phyloP scores from a whole-genome alignment of 345 rosid genomes.

The Corchorus olitorius region DNA sequence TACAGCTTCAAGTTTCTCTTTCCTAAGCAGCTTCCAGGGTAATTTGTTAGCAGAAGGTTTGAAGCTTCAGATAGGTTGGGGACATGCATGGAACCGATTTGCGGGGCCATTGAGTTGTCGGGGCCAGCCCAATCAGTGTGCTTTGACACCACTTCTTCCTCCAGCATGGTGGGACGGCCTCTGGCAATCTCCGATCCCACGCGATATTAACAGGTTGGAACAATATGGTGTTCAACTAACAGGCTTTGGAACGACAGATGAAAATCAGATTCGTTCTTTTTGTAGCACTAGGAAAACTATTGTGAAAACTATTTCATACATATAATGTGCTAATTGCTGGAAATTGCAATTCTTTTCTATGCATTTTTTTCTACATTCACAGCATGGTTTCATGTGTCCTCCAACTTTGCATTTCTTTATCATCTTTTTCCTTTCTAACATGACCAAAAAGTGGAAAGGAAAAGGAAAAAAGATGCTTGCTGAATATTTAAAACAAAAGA shows the following conservation, averaged over 20 bases:
- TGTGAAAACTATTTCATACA: slow-evolving; percentile 48
- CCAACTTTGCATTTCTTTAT: neutral
- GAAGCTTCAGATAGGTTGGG: slow-evolving; percentile 87
- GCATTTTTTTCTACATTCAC: neutral
- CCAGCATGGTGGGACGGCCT: slow-evolving; percentile 98
- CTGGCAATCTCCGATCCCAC: slow-evolving; percentile 90
- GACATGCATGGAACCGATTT: slow-evolving; percentile 94
- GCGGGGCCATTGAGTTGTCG: slow-evolving; percentile 91
- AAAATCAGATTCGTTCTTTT: slow-evolving; percentile 53
- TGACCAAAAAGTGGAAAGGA: neutral
- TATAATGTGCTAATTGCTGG: slow-evolving; percentile 26
- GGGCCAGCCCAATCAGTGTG: slow-evolving; percentile 78
- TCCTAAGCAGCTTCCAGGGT: slow-evolving; percentile 88
- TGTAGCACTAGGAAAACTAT: slow-evolving; percentile 63
- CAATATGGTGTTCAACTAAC: slow-evolving; percentile 75
- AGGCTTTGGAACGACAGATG: slow-evolving; percentile 73
- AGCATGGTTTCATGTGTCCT: neutral
- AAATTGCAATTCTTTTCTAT: neutral
- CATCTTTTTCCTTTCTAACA: neutral
- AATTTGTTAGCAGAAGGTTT: slow-evolving; percentile 69
- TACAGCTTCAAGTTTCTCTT: slow-evolving; percentile 53
- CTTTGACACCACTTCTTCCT: slow-evolving; percentile 84
- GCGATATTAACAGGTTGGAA: slow-evolving; percentile 65
- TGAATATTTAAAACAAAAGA: neutral
- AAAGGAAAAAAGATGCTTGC: no score